Base-by-base conservation (phyloP, 2,329 filamentous ascomycete species). In the Colletotrichum spinosum region DNA sequence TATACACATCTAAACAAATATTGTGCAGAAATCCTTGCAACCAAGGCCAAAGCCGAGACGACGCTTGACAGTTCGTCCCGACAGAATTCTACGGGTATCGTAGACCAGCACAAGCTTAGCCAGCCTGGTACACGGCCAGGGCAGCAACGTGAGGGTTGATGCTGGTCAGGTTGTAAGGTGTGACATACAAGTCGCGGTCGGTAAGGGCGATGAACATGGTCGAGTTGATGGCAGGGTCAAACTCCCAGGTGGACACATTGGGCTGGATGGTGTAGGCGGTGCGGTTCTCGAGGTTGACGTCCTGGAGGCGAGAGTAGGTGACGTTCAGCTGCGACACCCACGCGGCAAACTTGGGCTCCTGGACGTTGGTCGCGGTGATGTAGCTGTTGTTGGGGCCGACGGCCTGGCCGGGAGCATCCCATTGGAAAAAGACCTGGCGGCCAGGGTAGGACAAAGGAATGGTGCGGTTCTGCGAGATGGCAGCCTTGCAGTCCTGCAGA, bases 301-400 rank as follows among this genome's bases (percentile, higher is more conserved):
- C 80, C n/a, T 77, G 75, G n/a, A 92, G 74, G 0, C 84, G 80
- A 1, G 88, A 84, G 73, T 92, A 92, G 0, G 93, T 96, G 11
- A 91, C 82, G 68, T 92, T 93, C 15, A 96, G 81, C 80, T 96
- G 93, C 1, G 84, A 85, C 1, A 92, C 90, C 92, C 92, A 97
- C 0, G 88, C 86, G 0, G 92, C 92, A 69, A 85, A 97, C 62
- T 80, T 78, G 0, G 93, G 90, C 4, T 75, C 70, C 2, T 83
- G 83, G 0, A 90, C 91, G 0, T 82, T 81, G 1, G 84, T 87
- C 3, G 77, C 76, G 0, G 93, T 95, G 53, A 93, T 79, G 74
- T 97, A 97, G 73, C 88, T 92, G 79, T 93, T 93, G 77, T 97
- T 95, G 0, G 93, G 93, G 0, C 93, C 93, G 3, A 95, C 84